Percentiles rank a stretch among this genome's conserved stretches.
Evolutionary conservation across 2,329 filamentous ascomycete genomes (phyloP).

Genomic region (Didymella sp.): DNA sequence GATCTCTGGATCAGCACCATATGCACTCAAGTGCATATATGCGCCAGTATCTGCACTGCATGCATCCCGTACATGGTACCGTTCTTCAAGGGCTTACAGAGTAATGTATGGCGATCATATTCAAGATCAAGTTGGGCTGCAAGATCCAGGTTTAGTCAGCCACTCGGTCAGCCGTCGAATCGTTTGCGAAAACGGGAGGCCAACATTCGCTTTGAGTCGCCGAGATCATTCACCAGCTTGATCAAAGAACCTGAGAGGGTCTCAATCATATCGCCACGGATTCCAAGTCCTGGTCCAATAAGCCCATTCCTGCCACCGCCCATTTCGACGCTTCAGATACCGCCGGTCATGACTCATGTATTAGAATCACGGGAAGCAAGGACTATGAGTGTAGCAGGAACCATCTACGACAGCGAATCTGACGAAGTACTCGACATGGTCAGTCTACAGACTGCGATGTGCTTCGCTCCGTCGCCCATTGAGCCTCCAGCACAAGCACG

Average conservation of each 20-base stretch:
- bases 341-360: not conserved
- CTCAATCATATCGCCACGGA: slow-evolving; percentile 13
- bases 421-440: slow-evolving; percentile 8
- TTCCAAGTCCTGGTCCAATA: slow-evolving; percentile 13
- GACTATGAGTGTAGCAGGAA: not conserved
- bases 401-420: slow-evolving; percentile 9
- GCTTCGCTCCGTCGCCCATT: slow-evolving; percentile 7
- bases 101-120: slow-evolving; percentile 24
- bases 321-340: not conserved
- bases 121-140: slow-evolving; percentile 22
- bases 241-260: slow-evolving; percentile 9
- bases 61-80: slow-evolving; percentile 46
- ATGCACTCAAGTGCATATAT: slow-evolving; percentile 39
- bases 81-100: slow-evolving; percentile 34
- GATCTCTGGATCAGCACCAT: slow-evolving; percentile 41
- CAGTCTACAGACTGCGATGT: slow-evolving; percentile 9
- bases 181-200: slow-evolving; percentile 13
- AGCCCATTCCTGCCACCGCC: slow-evolving; percentile 17
- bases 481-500: slow-evolving; percentile 9
- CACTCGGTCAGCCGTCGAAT: slow-evolving; percentile 2
- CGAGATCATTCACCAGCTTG: slow-evolving; percentile 2
- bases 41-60: slow-evolving; percentile 40
- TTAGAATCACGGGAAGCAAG: not conserved
- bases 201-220: slow-evolving; percentile 10
- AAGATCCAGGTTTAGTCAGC: not conserved